Percentiles rank a stretch among this genome's conserved stretches.
Conservation (phyloP, 768 basidiomycete genomes). For the Leucocoprinus sp. region DNA sequence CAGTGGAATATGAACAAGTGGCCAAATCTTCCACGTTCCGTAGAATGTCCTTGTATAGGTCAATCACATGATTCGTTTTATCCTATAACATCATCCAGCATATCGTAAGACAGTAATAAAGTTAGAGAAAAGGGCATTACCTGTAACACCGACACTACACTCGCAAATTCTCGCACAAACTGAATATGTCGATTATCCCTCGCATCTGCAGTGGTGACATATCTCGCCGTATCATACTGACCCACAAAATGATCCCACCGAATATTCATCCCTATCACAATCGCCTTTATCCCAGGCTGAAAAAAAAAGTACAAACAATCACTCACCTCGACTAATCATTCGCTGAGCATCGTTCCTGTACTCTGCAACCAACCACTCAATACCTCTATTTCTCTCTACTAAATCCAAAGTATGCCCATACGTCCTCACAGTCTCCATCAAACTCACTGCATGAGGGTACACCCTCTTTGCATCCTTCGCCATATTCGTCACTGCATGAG, state of each 20-base stretch:
- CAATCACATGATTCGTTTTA: conserved; percentile 91
- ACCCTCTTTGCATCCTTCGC: conserved; percentile 98
- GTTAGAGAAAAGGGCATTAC: conserved; percentile 25
- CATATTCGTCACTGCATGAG: conserved; percentile 90
- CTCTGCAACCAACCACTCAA: conserved; percentile 92
- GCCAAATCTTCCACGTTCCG: conserved; percentile 81
- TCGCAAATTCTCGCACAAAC: conserved; percentile 93
- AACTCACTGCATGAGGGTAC: conserved; percentile 94
- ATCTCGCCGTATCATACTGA: conserved; percentile 80
- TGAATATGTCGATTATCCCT: conserved; percentile 84
- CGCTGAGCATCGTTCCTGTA: conserved; percentile 88
- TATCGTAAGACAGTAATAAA: background rate
- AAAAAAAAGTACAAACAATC: too few species aligned
- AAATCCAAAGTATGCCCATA: conserved; percentile 93
- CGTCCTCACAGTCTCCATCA: conserved; percentile 99
- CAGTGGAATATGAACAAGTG: conserved; percentile 77
- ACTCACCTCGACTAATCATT: conserved; percentile 83
- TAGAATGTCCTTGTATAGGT: conserved; percentile 79
- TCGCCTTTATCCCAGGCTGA: too few species aligned
- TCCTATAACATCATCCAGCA: conserved; percentile 40
- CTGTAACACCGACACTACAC: conserved; percentile 86
- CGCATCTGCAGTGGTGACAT: conserved; percentile 64
- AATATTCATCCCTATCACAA: conserved; percentile 82
- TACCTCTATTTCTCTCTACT: conserved; percentile 83
- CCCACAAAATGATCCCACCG: conserved; percentile 97